phyloP scores from a whole-genome alignment of 805 yeast species.

The Cyberlindnera xylosilytica region DNA sequence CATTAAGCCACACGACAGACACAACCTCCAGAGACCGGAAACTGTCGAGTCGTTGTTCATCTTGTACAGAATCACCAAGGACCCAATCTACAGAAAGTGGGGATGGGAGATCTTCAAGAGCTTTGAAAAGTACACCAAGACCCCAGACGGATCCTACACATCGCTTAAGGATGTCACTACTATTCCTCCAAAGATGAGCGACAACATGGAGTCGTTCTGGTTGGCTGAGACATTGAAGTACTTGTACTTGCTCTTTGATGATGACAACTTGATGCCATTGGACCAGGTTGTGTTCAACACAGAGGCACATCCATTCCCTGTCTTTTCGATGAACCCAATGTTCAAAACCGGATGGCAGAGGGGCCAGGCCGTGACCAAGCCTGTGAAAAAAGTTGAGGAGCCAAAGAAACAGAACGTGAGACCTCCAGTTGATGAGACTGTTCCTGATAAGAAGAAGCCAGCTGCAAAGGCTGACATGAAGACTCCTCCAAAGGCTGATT shows the following conservation, averaged over 20 bases:
- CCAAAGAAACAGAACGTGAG: conserved; percentile 25
- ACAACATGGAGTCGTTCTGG: conserved; percentile 93
- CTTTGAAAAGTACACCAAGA: conserved; percentile 57
- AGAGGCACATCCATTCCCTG: conserved; percentile 93
- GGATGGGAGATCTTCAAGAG: conserved; percentile 82
- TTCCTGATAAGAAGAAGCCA: not conserved
- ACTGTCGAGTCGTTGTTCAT: conserved; percentile 86
- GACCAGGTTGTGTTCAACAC: conserved; percentile 78
- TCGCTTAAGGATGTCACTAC: conserved; percentile 64
- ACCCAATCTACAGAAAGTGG: conserved; percentile 80
- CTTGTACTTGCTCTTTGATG: conserved; percentile 73
- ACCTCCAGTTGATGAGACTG: conserved; percentile 16
- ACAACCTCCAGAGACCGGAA: conserved; percentile 90
- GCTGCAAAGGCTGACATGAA: not conserved
- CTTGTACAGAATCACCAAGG: conserved; percentile 75
- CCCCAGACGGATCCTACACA: conserved; percentile 52
- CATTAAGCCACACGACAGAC: conserved; percentile 70
- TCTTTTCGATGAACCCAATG: conserved; percentile 46
- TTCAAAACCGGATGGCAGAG: conserved; percentile 66
- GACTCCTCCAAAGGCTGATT: not conserved
- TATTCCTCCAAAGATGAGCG: conserved; percentile 49
- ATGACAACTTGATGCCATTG: conserved; percentile 59
- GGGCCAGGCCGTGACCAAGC: conserved; percentile 3
- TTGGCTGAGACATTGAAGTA: conserved; percentile 89
- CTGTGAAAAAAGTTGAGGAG: conserved; percentile 1